Conservation (phyloP, 1,284 basidiomycete species). For the Malassezia psittaci region DNA sequence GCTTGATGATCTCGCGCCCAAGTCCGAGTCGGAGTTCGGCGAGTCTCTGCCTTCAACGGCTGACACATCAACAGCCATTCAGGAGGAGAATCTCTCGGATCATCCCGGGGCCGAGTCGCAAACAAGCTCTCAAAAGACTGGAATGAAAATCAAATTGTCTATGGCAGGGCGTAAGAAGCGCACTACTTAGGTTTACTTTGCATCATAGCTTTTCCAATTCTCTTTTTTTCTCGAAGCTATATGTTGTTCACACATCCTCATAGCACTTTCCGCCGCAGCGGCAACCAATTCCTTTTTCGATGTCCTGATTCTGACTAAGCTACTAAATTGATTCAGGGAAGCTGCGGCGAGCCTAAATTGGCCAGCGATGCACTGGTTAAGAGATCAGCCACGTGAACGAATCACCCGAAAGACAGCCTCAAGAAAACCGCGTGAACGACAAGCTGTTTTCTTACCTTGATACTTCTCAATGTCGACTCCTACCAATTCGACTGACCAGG, state of each 20-base stretch:
- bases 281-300: too few relatives aligned
- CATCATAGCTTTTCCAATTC: not conserved
- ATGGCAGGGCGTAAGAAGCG: conserved; percentile 16
- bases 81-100: not conserved
- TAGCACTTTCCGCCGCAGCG: too few relatives aligned
- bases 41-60: conserved; percentile 16
- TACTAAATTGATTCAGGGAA: too few relatives aligned
- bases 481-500: not conserved
- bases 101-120: not conserved
- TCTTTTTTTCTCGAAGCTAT: too few relatives aligned
- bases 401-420: not conserved
- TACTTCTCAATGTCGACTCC: not conserved
- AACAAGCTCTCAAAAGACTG: conserved; percentile 1
- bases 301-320: too few relatives aligned
- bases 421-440: not conserved
- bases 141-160: conserved; percentile 19
- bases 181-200: not conserved
- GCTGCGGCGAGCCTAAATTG: too few relatives aligned
- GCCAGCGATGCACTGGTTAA: too few relatives aligned
- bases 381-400: not conserved
- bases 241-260: too few relatives aligned
- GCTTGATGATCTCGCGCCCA: conserved; percentile 13
- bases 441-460: not conserved
- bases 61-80: not conserved
- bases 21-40: conserved; percentile 15